Evolutionary conservation across 108 stramenopile genomes (phyloP).

Genomic region (Pseudonitzschia delicatissima): DNA sequence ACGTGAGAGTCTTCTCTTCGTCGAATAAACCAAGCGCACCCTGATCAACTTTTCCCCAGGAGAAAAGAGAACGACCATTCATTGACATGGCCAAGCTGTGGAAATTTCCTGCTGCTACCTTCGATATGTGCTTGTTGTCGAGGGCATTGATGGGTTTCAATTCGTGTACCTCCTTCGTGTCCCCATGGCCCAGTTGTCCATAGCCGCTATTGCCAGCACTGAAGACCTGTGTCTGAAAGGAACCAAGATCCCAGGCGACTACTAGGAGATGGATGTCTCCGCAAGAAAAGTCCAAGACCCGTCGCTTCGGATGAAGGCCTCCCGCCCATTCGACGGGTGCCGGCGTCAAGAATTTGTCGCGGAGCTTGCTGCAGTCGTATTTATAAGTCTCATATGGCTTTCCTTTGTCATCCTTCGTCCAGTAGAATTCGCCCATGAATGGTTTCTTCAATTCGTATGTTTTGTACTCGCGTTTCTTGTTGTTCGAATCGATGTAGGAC

Average conservation of each 20-base stretch:
- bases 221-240: constrained; percentile 44
- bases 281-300: constrained; percentile 65
- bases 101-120: constrained; percentile 72
- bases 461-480: not conserved
- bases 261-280: constrained; percentile 84
- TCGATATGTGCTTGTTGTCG: constrained; percentile 47
- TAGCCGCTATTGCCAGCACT: constrained; percentile 85
- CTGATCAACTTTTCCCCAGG: constrained; percentile 85
- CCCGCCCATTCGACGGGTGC: constrained; percentile 21
- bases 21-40: constrained; percentile 71
- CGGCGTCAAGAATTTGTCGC: constrained; percentile 36
- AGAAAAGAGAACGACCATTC: constrained; percentile 56
- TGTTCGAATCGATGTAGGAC: constrained; percentile 8
- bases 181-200: constrained; percentile 90
- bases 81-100: constrained; percentile 65
- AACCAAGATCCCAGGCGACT: constrained; percentile 46
- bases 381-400: not conserved
- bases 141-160: constrained; percentile 39
- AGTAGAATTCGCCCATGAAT: constrained; percentile 8
- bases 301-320: not conserved
- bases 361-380: not conserved
- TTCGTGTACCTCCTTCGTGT: constrained; percentile 33
- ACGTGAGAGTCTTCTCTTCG: not conserved
- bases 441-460: constrained; percentile 18
- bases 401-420: constrained; percentile 5